A percentile compares a stretch with the other conserved stretches of the same genome.
Evolutionary conservation across 257 asterid genomes (phyloP).

Genomic region (Solanum piurae): DNA sequence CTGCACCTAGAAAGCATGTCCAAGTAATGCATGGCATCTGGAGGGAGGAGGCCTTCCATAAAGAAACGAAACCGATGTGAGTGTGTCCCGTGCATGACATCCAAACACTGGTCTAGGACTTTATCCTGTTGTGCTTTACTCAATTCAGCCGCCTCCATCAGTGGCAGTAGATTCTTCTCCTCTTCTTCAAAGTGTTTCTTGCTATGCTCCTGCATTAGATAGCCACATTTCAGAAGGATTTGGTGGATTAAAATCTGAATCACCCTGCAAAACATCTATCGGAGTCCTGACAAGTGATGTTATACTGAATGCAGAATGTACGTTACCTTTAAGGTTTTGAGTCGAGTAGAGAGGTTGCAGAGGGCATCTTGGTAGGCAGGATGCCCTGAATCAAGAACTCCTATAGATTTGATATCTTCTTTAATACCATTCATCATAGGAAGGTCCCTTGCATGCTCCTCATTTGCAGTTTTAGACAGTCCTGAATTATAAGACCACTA

Average conservation of each 20-base stretch:
- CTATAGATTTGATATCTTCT: constrained; percentile 86
- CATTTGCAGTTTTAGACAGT: constrained; percentile 81
- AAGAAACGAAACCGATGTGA: constrained; percentile 62
- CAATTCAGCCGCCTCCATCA: constrained; percentile 86
- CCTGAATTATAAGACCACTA: constrained; percentile 32
- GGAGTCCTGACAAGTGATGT: background rate
- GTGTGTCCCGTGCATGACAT: constrained; percentile 84
- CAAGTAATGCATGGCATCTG: constrained; percentile 87
- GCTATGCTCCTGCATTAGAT: constrained; percentile 49
- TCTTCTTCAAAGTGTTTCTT: constrained; percentile 76
- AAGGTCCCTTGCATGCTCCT: constrained; percentile 78
- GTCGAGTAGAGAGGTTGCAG: constrained; percentile 44
- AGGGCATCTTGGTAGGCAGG: constrained; percentile 78
- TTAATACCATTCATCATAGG: constrained; percentile 96
- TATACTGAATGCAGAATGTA: background rate
- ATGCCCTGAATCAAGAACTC: constrained; percentile 72
- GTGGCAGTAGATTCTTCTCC: constrained; percentile 73
- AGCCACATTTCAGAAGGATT: background rate
- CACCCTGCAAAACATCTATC: background rate
- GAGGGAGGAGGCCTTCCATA: constrained; percentile 83
- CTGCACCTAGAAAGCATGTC: constrained; percentile 62
- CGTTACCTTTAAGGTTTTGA: constrained; percentile 63
- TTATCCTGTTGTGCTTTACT: constrained; percentile 57
- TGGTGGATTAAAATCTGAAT: background rate
- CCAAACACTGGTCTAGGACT: constrained; percentile 64